A percentile compares a stretch with the other conserved stretches of the same genome.
phyloP scores from a whole-genome alignment of 305 asterid genomes.

The Fraxinus sp. region DNA sequence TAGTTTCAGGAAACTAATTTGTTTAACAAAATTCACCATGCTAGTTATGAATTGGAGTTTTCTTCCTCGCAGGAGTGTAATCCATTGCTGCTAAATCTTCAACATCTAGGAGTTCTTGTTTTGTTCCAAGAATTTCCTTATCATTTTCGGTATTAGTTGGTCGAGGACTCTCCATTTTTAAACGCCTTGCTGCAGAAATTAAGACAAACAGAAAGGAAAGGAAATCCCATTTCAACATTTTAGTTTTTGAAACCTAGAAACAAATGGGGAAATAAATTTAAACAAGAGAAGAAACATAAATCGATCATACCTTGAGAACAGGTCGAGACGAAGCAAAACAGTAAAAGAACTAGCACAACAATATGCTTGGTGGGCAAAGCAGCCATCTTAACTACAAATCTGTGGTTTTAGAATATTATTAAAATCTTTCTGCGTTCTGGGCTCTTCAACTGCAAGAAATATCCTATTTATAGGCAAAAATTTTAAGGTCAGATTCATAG shows the following conservation, averaged over 20 bases:
- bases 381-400: not conserved
- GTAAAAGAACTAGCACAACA: not conserved
- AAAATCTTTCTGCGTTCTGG: not conserved
- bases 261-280: not conserved
- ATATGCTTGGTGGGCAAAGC: slow-evolving; percentile 1
- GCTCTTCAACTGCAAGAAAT: not conserved
- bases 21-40: not conserved
- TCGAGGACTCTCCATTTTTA: slow-evolving; percentile 5
- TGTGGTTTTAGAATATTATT: not conserved
- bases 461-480: slow-evolving; percentile 3
- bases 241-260: not conserved
- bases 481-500: not conserved
- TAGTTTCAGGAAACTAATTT: not conserved
- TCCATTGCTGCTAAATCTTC: slow-evolving; percentile 20
- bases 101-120: not conserved
- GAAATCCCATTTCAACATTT: not conserved
- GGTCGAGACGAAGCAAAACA: not conserved
- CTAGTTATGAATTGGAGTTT: slow-evolving; percentile 22
- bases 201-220: not conserved
- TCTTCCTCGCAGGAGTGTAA: slow-evolving; percentile 19
- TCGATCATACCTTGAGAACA: not conserved
- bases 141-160: not conserved
- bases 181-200: slow-evolving; percentile 9
- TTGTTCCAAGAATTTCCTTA: not conserved
- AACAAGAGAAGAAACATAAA: not conserved